Base-by-base conservation (phyloP, 805 yeast genomes). In the Komagataella phaffii region DNA sequence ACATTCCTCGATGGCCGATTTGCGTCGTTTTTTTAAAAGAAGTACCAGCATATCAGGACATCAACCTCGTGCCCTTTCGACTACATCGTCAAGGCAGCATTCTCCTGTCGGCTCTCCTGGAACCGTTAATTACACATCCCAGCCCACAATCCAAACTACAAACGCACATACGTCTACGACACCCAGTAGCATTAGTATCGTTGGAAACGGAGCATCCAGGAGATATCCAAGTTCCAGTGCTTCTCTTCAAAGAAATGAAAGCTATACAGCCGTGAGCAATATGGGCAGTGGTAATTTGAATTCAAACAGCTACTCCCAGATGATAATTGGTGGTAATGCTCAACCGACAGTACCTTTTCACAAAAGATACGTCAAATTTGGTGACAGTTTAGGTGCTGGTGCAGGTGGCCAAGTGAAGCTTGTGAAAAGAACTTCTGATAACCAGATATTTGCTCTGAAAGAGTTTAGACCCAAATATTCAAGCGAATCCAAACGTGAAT, bases 331-430 rank as follows among this genome's bases (percentile, higher is more conserved):
- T 36, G 71, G 71, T 51, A 67, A 67, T 54, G 63, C 71, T 24
- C 69, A 67, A 17, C 74, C 75, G 50, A 66, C 61, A 62, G 50
- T 74, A 53, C 89, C 90, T 1, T 82, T 83, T 57, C 79, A 85
- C 45, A 88, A 84, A 61, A 72, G 89, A 57, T 89, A 88, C 64
- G 79, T 84, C 50, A 85, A 83, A 63, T 81, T 85, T 51, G 96
- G 96, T 51, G 91, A 88, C 55, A 85, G 79, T 53, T 73, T 90
- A 49, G 97, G 96, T 52, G 93, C 93, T 18, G 97, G 97, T 51
- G 96, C 96, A 2, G 97, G 97, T 49, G 97, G 97, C 3, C 77
- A 84, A 14, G 97, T 90, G 40, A 80, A 81, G 59, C 71, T 89
- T 49, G 83, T 88, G 48, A 81, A 74, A 50, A 69, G 96, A 57